Evolutionary conservation across 306 rosid species (phyloP), one percentile per base, ranked within the genome.

Genomic region (Citrullus amarus): DNA sequence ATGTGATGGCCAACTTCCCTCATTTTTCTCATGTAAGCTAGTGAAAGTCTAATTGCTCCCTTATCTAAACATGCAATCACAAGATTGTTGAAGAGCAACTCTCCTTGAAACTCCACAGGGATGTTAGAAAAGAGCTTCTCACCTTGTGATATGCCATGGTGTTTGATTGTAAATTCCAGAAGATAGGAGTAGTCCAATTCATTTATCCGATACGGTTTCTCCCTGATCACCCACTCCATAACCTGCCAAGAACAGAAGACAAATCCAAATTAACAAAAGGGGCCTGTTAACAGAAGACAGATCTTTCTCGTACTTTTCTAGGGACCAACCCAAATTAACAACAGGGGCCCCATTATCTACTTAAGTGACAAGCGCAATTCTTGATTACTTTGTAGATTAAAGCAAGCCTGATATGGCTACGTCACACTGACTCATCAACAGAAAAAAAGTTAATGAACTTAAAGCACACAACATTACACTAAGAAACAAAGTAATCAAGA

Each of bases 151-250:
- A 92, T 91, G 60, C 96, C 97, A 83, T 92, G 97, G 84, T 84
- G 82, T 88, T 87, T 95, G 60, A 79, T 81, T 9, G 97, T 92
- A 34, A 92, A 92, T 20, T 92, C 99, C 82, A 92, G 79, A 75
- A 95, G 87, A 71, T 85, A 95, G 76, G 97, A 92, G 84, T 92
- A 95, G 83, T 95, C 97, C 59, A 92, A 81, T 55, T 95, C 97
- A 62, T 72, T 91, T 50, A 89, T 92, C 83, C 82, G 87, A 60
- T 91, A 95, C 1, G 99, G 99, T 71, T 85, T 86, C 81, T 95
- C 97, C 83, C 97, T 87, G 78, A 95, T 86, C 87, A 91, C 91
- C 97, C 99, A 95, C 82, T 92, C 97, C 99, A 91, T 92, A 39
- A 90, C 96, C 97, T 95, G 88, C 79, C 80, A 80, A 85, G 76